Evolutionary conservation across 2,329 filamentous ascomycete genomes (phyloP), one percentile per base, ranked within the genome.

Genomic region (Emmonsia crescens): DNA sequence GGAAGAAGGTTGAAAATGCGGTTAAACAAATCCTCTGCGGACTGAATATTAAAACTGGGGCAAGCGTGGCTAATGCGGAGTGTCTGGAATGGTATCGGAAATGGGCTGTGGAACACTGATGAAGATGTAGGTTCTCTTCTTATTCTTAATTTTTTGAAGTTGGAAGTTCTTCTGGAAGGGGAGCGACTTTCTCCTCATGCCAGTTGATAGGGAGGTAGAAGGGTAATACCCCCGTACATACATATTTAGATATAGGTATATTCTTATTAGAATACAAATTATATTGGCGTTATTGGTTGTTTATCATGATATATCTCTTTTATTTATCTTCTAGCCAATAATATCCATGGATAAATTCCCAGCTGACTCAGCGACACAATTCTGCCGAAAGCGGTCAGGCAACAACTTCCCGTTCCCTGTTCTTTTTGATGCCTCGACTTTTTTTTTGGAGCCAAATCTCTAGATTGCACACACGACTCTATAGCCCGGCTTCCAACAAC

Each of bases 1-100:
- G 93, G 60, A 99, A 99, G 80, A 99, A 97, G 85, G 90, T 99
- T 63, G 93, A 99, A 74, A 91, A 95, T 56, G 90, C 91, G 0
- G 93, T 97, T 5, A 97, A 97, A 79, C 92, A 96, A 76, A 96
- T 97, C 52, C 77, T 99, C 1, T 96, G 90, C 33, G 93, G 92
- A 0, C 78, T 92, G 75, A 84, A 89, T 59, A 85, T 96, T 66
- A 92, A 91, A 79, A 94, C 90, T 0, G 91, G 91, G 57, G 91
- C 92, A 0, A 95, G 90, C 70, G 92, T 97, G n/a, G 90, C 91
- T 4, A 97, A 97, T 73, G 87, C 89, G 1, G 89, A 87, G 67
- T 91, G 92, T 66, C 76, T 99, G 66, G 87, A 90, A 48, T 97
- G 91, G 89, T 97, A 96, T 75, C 82, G 84, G 66, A 77, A 82